These are phyloP conservation scores for Fraxinus nigra DNA, from an alignment of 305 asterid species.

Conservation along the genomic window DNA sequence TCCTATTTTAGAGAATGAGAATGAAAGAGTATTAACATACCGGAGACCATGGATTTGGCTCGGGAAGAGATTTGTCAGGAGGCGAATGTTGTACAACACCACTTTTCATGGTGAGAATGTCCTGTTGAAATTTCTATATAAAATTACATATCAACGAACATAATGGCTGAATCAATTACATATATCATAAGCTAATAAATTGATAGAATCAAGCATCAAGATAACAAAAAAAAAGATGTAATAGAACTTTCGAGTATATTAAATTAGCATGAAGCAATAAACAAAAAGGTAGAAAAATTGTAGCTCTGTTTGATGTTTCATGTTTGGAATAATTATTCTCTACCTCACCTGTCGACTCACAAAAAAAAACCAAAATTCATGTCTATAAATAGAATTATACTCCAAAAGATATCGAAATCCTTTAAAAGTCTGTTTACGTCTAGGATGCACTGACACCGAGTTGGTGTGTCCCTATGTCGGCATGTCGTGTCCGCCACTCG, in stretches of 20 bases:
- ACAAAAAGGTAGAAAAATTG: not conserved
- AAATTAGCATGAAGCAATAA: not conserved
- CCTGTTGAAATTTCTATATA: slow-evolving; percentile 45
- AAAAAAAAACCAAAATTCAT: not conserved
- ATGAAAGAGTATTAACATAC: slow-evolving; percentile 39
- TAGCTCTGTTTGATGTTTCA: not conserved
- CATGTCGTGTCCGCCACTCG: not conserved
- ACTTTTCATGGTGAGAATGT: slow-evolving; percentile 66
- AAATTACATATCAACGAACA: slow-evolving; percentile 9
- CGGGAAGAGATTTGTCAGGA: slow-evolving; percentile 74
- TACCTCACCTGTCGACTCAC: not conserved
- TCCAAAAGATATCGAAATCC: not conserved
- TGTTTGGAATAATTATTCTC: not conserved
- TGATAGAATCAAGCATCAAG: slow-evolving; percentile 16
- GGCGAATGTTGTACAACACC: slow-evolving; percentile 98
- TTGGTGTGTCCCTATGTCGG: not conserved
- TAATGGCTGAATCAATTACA: not conserved
- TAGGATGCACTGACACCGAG: not conserved
- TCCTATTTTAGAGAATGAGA: slow-evolving; percentile 11
- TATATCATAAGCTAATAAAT: not conserved
- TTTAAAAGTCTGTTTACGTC: not conserved
- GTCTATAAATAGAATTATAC: not conserved
- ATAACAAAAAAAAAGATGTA: not conserved
- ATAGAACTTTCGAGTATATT: not conserved
- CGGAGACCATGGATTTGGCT: slow-evolving; percentile 98